Base-by-base conservation (phyloP, 805 yeast species). In the Candida palmyrensis region DNA sequence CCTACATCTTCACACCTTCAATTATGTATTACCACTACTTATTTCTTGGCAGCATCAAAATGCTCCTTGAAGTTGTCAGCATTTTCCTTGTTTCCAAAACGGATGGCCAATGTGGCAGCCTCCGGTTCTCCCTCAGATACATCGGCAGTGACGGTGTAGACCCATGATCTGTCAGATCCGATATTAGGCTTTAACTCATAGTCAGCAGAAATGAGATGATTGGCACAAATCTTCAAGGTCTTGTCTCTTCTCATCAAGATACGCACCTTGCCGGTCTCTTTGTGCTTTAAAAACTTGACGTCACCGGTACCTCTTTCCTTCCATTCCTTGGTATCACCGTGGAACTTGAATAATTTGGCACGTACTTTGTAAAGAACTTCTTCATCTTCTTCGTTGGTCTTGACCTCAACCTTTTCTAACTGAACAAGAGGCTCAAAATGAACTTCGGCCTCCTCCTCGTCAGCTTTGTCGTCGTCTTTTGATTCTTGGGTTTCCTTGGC, bases 301-400 rank as follows among this genome's bases (percentile, higher is more conserved):
- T 92, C 98, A 55, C 98, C 98, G 22, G 96, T 87, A 51, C 98
- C 98, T 72, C 98, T 85, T 74, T 92, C 98, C 65, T 92, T 92
- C 98, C 98, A 92, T 67, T 92, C 97, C 55, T 81, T 82, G 34
- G 79, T 51, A 40, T 87, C 95, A 27, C 79, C 73, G 51, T 80
- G 80, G 71, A 83, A 90, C 66, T 87, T 83, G 73, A 90, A 92
- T 56, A 92, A 73, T 67, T 92, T 92, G 47, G 98, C 97, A 58
- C 98, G 77, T 48, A 85, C 86, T 66, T 92, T 92, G 39, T 46
- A 44, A 31, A 53, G 49, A 5, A 53, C 57, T 36, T 52, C 53
- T 39, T 50, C 57, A 14, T 48, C 47, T 40, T 62, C 64, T 35
- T 55, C 59, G 22, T 62, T 84, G 48, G 97, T 88, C 71, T 89